Percentiles rank a stretch among this genome's conserved stretches.
Evolutionary conservation across 306 rosid species (phyloP).

Genomic region (Arachis stenosperma): DNA sequence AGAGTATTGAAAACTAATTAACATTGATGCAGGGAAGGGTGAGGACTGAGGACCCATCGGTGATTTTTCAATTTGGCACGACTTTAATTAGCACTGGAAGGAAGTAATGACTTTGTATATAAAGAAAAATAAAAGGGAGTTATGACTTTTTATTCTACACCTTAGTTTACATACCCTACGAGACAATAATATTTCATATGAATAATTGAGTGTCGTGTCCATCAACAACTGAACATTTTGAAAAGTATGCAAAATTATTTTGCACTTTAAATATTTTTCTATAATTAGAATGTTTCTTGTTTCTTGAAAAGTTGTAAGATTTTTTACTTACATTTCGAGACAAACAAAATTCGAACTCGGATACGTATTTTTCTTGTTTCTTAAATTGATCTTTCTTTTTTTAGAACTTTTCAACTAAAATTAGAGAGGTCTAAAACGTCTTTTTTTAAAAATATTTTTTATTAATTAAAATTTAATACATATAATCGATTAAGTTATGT

Average conservation of each 20-base stretch:
- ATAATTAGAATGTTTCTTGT: neutral
- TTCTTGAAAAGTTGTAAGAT: neutral
- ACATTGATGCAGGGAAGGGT: neutral
- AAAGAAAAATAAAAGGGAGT: neutral
- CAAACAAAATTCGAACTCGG: neutral
- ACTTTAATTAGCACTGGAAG: neutral
- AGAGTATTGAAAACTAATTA: neutral
- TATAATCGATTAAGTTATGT: no score
- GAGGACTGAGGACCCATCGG: neutral
- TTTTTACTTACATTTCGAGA: no score
- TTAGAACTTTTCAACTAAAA: no score
- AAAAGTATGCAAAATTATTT: neutral
- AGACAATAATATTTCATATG: neutral
- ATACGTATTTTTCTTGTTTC: no score
- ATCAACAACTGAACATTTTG: neutral
- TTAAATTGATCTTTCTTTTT: no score
- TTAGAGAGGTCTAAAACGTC: no score
- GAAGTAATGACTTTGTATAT: neutral
- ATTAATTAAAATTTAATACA: no score
- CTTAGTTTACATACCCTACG: neutral
- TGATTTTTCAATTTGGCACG: neutral
- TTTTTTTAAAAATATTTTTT: no score
- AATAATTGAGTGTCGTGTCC: neutral
- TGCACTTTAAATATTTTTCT: neutral
- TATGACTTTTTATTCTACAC: neutral